These are phyloP conservation scores for Yamadazyma insecticola DNA, from an alignment of 805 yeast species.

Conservation along the genomic window DNA sequence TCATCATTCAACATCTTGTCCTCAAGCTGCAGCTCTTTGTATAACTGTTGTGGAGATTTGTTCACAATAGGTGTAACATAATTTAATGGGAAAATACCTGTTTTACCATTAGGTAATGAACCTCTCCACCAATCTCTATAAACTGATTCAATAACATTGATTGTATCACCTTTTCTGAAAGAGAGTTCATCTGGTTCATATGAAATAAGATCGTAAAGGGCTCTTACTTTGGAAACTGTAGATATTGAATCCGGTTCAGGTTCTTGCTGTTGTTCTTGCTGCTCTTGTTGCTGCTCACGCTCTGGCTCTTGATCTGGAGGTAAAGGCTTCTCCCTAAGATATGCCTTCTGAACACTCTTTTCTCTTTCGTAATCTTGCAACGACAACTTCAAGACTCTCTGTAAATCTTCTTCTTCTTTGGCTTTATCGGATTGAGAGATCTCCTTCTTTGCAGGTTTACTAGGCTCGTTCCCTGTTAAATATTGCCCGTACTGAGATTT, in stretches of 20 bases:
- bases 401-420: constrained; percentile 71
- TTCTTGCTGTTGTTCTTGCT: constrained; percentile 1
- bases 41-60: constrained; percentile 57
- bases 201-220: constrained; percentile 75
- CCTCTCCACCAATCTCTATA: constrained; percentile 98
- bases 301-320: no score
- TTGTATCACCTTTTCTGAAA: constrained; percentile 81
- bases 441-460: constrained; percentile 54
- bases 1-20: constrained; percentile 46
- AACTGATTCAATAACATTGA: constrained; percentile 80
- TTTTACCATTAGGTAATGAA: constrained; percentile 62
- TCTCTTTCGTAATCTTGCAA: constrained; percentile 54
- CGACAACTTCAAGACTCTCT: constrained; percentile 70
- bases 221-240: constrained; percentile 64
- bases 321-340: constrained; percentile 29
- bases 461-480: constrained; percentile 31
- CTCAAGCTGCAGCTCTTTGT: constrained; percentile 48
- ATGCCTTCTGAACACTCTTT: constrained; percentile 24
- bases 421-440: constrained; percentile 41
- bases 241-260: constrained; percentile 31
- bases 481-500: constrained; percentile 33
- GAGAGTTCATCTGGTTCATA: constrained; percentile 84
- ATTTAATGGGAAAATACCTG: constrained; percentile 89
- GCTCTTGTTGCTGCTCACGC: constrained; percentile 15
- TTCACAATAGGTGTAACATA: constrained; percentile 79